Evolutionary conservation across 257 asterid genomes (phyloP).

Genomic region (Henckelia pumila): DNA sequence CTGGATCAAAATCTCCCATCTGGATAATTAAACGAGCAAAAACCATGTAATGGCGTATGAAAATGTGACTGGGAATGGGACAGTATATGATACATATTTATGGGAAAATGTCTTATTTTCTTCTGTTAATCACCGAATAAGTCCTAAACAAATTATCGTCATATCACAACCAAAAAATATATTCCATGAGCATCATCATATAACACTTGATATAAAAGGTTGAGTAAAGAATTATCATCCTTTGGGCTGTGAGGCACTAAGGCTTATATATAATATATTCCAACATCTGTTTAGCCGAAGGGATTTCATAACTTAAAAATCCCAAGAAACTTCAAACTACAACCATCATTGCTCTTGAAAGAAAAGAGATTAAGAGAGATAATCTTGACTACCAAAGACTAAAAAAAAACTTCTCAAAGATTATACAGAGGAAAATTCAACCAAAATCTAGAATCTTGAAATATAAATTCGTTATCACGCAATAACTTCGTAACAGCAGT

Average conservation of each 20-base stretch:
- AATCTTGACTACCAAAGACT: neutral
- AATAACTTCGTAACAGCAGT: neutral
- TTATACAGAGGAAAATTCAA: neutral
- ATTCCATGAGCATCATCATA: neutral
- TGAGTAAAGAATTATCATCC: constrained; percentile 20
- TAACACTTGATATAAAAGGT: constrained; percentile 8
- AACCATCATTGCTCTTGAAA: neutral
- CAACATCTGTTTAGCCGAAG: constrained; percentile 11
- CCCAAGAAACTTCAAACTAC: constrained; percentile 3
- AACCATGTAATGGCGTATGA: constrained; percentile 4
- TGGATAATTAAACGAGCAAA: constrained; percentile 16
- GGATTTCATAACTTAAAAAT: constrained; percentile 1
- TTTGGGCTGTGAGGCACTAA: constrained; percentile 2
- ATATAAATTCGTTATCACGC: neutral
- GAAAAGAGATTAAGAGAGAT: no score
- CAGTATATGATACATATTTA: neutral
- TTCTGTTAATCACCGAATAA: neutral
- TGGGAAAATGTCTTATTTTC: neutral
- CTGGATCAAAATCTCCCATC: constrained; percentile 36
- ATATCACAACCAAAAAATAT: neutral
- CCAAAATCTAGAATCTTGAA: constrained; percentile 1
- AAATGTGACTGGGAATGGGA: neutral
- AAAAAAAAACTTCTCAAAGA: constrained; percentile 1
- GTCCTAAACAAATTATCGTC: neutral
- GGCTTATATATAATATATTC: constrained; percentile 17